phyloP scores from a whole-genome alignment of 257 asterid species.

The Solanum okadae region DNA sequence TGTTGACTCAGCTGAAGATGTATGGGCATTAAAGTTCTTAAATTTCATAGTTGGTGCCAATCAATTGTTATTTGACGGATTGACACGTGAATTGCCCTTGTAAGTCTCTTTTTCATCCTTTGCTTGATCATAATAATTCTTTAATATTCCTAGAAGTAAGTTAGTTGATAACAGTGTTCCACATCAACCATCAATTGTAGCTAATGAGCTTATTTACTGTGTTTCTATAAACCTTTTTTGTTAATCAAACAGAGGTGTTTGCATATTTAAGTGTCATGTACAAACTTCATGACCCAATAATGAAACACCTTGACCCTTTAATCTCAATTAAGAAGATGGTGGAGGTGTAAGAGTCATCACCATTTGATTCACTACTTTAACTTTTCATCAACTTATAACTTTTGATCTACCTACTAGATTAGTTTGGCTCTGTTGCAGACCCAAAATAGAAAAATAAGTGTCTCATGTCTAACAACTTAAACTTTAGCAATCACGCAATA shows the following conservation, averaged over 20 bases:
- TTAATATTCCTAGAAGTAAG: not conserved
- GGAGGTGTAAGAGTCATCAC: not conserved
- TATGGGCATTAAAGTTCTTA: constrained; percentile 67
- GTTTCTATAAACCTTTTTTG: not conserved
- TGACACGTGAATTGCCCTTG: constrained; percentile 91
- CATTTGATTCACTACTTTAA: not conserved
- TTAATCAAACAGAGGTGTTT: not conserved
- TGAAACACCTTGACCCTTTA: not conserved
- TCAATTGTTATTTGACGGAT: constrained; percentile 70
- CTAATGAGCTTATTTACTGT: not conserved
- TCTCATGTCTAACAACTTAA: not conserved
- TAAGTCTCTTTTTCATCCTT: constrained; percentile 26
- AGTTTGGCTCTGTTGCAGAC: not conserved
- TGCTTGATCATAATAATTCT: not conserved
- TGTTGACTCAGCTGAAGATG: constrained; percentile 53
- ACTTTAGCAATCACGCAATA: not conserved
- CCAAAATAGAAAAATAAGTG: not conserved
- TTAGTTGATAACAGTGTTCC: not conserved
- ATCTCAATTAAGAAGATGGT: not conserved
- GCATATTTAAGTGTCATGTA: not conserved
- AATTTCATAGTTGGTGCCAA: constrained; percentile 68
- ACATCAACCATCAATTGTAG: not conserved
- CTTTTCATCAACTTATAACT: not conserved
- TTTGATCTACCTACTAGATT: not conserved
- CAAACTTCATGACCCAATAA: not conserved